Evolutionary conservation across 192 early-diverging fungal genomes (phyloP).

Genomic region (Diversispora eburnea): DNA sequence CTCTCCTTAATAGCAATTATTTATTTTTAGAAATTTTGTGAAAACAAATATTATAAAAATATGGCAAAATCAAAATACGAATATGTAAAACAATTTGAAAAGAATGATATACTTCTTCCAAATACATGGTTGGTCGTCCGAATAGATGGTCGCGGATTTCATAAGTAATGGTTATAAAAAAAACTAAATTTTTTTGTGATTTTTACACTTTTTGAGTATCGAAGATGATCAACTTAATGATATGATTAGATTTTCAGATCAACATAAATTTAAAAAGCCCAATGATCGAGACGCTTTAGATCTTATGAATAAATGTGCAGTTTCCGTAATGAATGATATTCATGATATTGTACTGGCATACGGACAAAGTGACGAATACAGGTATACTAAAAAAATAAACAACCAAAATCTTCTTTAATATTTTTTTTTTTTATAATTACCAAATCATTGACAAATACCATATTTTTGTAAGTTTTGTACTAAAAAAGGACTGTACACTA

Average conservation of each 20-base stretch:
- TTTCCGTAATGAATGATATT: constrained; percentile 74
- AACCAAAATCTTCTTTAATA: neutral
- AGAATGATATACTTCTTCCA: constrained; percentile 67
- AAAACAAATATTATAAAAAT: neutral
- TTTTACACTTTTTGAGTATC: neutral
- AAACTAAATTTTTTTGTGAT: no score
- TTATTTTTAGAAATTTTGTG: neutral
- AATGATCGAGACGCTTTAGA: constrained; percentile 73
- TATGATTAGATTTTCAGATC: constrained; percentile 64
- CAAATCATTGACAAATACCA: neutral
- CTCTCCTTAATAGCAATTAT: neutral
- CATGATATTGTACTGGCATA: constrained; percentile 80
- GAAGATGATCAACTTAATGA: neutral
- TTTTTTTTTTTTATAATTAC: constrained; percentile 4
- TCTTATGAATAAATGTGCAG: constrained; percentile 81
- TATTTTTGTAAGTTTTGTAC: constrained; percentile 58
- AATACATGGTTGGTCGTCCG: constrained; percentile 89
- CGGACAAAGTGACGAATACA: constrained; percentile 93
- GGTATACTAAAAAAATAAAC: constrained; percentile 30
- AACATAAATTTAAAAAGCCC: constrained; percentile 74
- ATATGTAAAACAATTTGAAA: constrained; percentile 89
- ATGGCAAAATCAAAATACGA: constrained; percentile 96
- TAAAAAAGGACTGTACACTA: constrained; percentile 57
- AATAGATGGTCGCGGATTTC: constrained; percentile 89
- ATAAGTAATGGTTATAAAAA: no score